Evolutionary conservation across 768 basidiomycete species (phyloP), one percentile per base, ranked within the genome.

Genomic region (Lentinula lateritia): DNA sequence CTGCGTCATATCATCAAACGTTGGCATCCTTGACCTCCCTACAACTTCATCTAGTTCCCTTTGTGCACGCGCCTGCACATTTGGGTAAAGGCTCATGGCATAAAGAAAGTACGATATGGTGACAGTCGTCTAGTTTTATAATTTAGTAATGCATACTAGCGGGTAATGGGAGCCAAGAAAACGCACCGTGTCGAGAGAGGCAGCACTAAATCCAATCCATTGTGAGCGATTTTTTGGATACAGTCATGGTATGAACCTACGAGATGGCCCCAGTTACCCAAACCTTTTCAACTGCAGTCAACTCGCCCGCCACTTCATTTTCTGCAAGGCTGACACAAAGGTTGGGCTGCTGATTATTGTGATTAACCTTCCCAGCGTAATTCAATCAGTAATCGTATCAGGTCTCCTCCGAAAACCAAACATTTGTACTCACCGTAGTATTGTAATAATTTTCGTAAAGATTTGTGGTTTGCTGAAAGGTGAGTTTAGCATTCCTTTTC

Each of bases 351-450:
- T 59, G 53, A 8, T 35, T 6, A 39, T 36, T 34, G 12, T 9
- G 13, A 10, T 10, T 35, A 6, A 38, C 53, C 20, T 46, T 48
- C 23, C 15, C 35, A 28, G 16, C 34, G 20, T 36, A 55, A 55
- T 28, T 28, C 3, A 28, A 28, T 28, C 3, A 28, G 2, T 13
- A 55, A 15, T 55, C 2, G 16, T n/a, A 15, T 35, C 16, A 35
- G 35, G 2, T 70, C 42, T 28, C 28, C 28, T 3, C 28, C 28
- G 28, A 28, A 28, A 28, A 10, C 69, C 48, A 8, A 52, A 65
- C 66, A 41, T 28, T 28, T 28, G 16, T 16, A 20, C 12, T 15
- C 6, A 57, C 55, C 9, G 42, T 38, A 3, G 20, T 18, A n/a
- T 57, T 32, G 36, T 20, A 57, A 8, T 12, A 45, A 38, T 16